Evolutionary conservation across 345 rosid species (phyloP).

Genomic region (Moricandia moricandioides): DNA sequence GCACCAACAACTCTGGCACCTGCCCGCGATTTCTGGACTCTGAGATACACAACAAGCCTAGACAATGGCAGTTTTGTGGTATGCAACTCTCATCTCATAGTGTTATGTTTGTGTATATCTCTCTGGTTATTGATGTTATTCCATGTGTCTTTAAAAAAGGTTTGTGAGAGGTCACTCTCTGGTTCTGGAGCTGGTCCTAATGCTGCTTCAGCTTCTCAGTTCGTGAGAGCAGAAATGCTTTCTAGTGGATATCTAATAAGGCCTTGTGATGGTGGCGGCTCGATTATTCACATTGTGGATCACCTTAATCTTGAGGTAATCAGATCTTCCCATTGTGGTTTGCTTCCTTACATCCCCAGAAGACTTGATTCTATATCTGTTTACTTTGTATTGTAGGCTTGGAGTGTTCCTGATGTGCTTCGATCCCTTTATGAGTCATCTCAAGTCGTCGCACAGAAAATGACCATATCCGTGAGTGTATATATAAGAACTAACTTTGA

Average conservation of each 20-base stretch:
- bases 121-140: not conserved
- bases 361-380: not conserved
- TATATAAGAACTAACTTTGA: not conserved
- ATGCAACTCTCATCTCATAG: constrained; percentile 22
- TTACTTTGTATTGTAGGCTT: constrained; percentile 53
- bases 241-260: constrained; percentile 96
- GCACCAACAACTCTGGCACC: constrained; percentile 99
- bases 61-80: constrained; percentile 99
- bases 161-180: constrained; percentile 97
- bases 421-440: constrained; percentile 95
- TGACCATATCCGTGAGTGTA: constrained; percentile 83
- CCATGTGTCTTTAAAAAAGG: constrained; percentile 36
- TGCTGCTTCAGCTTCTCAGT: constrained; percentile 74
- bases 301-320: constrained; percentile 91
- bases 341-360: not conserved
- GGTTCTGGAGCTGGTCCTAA: constrained; percentile 93
- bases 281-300: constrained; percentile 95
- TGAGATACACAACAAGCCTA: constrained; percentile 84
- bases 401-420: constrained; percentile 99
- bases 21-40: constrained; percentile 98
- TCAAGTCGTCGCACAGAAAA: constrained; percentile 85
- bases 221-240: constrained; percentile 95
- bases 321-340: not conserved
- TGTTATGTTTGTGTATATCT: not conserved
- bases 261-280: constrained; percentile 98